A percentile compares a stretch with the other conserved stretches of the same genome.
Evolutionary conservation across 805 yeast species (phyloP).

Genomic region (Pichia manshurica): DNA sequence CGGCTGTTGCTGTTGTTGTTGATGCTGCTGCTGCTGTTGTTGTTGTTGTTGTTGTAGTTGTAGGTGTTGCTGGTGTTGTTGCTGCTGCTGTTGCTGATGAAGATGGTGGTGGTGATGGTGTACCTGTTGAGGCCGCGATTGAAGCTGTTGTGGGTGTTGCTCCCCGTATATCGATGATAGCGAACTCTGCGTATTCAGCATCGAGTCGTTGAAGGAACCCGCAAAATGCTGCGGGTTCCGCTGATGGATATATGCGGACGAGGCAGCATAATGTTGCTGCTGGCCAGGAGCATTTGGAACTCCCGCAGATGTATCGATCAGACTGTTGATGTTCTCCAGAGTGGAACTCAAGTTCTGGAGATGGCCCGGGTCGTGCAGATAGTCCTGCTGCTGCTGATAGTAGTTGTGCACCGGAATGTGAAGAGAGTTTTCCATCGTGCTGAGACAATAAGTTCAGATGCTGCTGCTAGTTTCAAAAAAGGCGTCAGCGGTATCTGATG

Average conservation of each 20-base stretch:
- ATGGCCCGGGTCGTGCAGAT: background rate
- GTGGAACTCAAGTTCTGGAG: background rate
- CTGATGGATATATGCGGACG: background rate
- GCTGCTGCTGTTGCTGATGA: background rate
- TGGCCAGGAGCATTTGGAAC: too few relatives aligned
- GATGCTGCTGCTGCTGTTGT: conserved; percentile 2
- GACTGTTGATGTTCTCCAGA: conserved; percentile 5
- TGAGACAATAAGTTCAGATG: background rate
- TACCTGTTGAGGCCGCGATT: conserved; percentile 3
- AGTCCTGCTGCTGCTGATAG: conserved; percentile 10
- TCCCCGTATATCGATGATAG: background rate
- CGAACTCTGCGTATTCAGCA: background rate
- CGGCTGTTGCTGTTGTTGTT: conserved; percentile 6
- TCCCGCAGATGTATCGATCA: conserved; percentile 1
- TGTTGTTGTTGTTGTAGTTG: background rate
- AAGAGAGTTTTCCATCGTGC: conserved; percentile 9
- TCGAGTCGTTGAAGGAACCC: too few relatives aligned
- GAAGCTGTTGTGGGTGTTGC: background rate
- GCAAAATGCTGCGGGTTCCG: background rate
- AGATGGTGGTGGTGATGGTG: background rate
- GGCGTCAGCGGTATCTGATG: background rate
- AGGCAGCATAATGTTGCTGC: background rate
- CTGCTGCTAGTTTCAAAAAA: background rate
- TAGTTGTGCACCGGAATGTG: conserved; percentile 8
- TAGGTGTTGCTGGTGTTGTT: background rate